Base-by-base conservation (phyloP, 75 land plant species). In the Azolla pinnata region DNA sequence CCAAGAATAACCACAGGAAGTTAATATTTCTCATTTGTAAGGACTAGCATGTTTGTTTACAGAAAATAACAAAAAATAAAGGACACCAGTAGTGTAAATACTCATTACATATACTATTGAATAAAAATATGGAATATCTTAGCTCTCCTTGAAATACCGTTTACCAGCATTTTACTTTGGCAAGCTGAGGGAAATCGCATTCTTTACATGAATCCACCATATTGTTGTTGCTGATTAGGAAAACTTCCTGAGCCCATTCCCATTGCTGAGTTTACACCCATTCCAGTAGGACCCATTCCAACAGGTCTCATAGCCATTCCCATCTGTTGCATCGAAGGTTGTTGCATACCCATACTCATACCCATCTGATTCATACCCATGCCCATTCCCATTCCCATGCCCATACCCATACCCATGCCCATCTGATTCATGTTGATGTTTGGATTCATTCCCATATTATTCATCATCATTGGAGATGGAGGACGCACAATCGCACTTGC, bases 401-500 rank as follows among this genome's bases (percentile, higher is more conserved):
- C 45, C 74, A 71, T 73, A 28, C 33, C 58, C 65, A 56, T 71
- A 10, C 71, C 71, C 27, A 60, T 44, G 16, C 54, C 58, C 23
- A 24, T 65, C 58, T 58, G 45, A 8, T 79, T 80, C 77, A 74
- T 75, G 0, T 79, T 79, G 69, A 62, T 62, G 2, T 79, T 74
- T 20, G 75, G 20, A 23, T 81, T 81, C 77, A 81, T 59, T 12
- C 69, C 69, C 53, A 59, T 63, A 28, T 42, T 10, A 31, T 26
- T 40, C 40, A 50, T 57, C 77, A 77, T 77, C 18, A 56, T 30
- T 4, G 79, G 69, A 16, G 76, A 77, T 48, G 78, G 60, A 40
- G 86, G 78, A 57, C 88, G 74, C 35, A 83, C 78, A 0, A 90
- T 52, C 4, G 29, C 76, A 33, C 75, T 51, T 10, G 97, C 84